Conservation (phyloP, 108 stramenopile genomes). For the Chaetoceros tenuissimus region DNA sequence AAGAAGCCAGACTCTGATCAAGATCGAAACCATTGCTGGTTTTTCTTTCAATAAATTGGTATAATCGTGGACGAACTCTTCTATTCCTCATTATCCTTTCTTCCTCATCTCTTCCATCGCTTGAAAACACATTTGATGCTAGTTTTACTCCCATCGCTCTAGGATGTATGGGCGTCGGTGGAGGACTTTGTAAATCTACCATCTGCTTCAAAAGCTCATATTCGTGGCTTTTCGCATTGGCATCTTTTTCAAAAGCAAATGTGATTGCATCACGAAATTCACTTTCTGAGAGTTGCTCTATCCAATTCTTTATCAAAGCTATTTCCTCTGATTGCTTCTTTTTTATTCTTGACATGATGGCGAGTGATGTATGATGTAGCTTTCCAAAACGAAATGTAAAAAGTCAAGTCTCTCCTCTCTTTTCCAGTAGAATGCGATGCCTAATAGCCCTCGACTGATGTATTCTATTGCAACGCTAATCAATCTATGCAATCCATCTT, state of each 20-base stretch:
- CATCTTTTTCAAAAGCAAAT: neutral
- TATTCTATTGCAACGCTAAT: too few species aligned
- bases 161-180: conserved; percentile 46
- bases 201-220: conserved; percentile 35
- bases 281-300: neutral
- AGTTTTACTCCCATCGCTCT: conserved; percentile 25
- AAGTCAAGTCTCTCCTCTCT: too few species aligned
- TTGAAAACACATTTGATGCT: conserved; percentile 12
- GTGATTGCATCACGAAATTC: neutral
- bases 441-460: too few species aligned
- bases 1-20: neutral
- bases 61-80: conserved; percentile 12
- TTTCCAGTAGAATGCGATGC: too few species aligned
- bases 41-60: conserved; percentile 13
- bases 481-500: too few species aligned
- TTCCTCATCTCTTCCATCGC: conserved; percentile 18
- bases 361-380: too few species aligned
- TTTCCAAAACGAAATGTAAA: too few species aligned
- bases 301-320: neutral
- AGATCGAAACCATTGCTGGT: neutral
- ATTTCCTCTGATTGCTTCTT: too few species aligned
- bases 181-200: conserved; percentile 35
- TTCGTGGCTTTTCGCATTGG: conserved; percentile 14
- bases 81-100: conserved; percentile 6
- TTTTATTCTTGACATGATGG: too few species aligned